Evolutionary conservation across 805 yeast species (phyloP).

Genomic region (Starmerella vitae): DNA sequence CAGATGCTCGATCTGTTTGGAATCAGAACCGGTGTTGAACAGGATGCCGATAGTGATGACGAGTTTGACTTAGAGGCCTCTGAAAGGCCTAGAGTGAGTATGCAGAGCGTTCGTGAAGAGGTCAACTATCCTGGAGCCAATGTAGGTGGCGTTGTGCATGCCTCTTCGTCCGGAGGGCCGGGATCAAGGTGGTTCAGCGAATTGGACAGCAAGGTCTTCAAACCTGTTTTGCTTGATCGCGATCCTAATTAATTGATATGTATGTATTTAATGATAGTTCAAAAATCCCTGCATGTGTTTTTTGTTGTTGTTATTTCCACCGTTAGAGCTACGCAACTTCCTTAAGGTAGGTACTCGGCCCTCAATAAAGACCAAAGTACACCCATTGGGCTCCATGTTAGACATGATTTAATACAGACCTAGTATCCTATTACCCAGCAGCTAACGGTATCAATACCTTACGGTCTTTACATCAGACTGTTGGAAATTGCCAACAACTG

Average conservation of each 20-base stretch:
- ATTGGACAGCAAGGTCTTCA: constrained; percentile 85
- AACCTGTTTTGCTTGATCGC: constrained; percentile 72
- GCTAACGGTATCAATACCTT: too few relatives aligned
- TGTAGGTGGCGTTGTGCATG: neutral
- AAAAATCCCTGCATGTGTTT: too few relatives aligned
- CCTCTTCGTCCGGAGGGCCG: constrained; percentile 10
- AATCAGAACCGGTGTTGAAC: constrained; percentile 80
- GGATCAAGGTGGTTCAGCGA: constrained; percentile 62
- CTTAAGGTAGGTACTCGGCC: too few relatives aligned
- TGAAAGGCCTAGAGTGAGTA: constrained; percentile 19
- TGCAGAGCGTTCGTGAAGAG: constrained; percentile 7
- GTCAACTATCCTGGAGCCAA: constrained; percentile 28
- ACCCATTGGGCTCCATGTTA: too few relatives aligned
- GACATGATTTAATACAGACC: too few relatives aligned
- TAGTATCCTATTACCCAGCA: too few relatives aligned
- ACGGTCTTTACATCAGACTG: too few relatives aligned
- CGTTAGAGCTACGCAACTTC: too few relatives aligned
- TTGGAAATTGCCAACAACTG: too few relatives aligned
- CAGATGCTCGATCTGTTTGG: constrained; percentile 93
- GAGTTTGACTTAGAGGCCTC: constrained; percentile 80
- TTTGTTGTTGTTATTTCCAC: too few relatives aligned
- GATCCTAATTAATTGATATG: constrained; percentile 13
- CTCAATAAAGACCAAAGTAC: too few relatives aligned
- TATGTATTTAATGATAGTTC: constrained; percentile 1
- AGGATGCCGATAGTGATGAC: constrained; percentile 75